Evolutionary conservation across 352 stramenopile genomes (phyloP), one percentile per base, ranked within the genome.

Genomic region (Phytophthora niederhauseri): DNA sequence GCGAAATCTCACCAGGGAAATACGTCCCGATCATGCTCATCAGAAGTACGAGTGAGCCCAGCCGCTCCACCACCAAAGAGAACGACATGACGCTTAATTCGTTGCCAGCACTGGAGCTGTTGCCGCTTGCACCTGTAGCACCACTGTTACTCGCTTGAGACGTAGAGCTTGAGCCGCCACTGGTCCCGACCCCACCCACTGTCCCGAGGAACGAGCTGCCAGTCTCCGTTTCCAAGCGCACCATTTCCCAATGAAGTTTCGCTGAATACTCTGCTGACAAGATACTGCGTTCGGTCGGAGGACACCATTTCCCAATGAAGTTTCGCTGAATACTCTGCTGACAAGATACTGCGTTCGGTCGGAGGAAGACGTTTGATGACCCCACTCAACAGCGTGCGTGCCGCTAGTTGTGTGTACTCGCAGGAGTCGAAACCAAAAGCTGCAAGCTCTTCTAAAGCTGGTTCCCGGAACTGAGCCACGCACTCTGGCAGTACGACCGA

Each of bases 1-100:
- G 89, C 1, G 89, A 92, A 22, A 96, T 93, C 41, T 95, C 89
- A 0, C 84, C 89, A 6, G 89, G 89, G 55, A 88, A 96, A 61
- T 85, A 94, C 22, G 89, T 96, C n/a, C 89, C 89, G 8, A 95
- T 88, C 82, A 94, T 93, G 57, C 89, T 94, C 52, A 94, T 68
- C 26, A 96, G 41, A 9, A 96, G 82, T 49, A 96, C 85, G 5
- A 94, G 73, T 20, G 89, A 87, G 5, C 89, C 89, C 3, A 94
- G 57, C 8, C 82, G 79, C 45, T 81, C 75, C 1, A 94, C 80
- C 0, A 87, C 84, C 11, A 76, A 19, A 28, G 67, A 62, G 14
- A 91, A 71, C 2, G 71, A 61, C 12, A 75, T 71, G 20, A 73
- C 67, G 17, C 78, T 64, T 4, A 51, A 52, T 6, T 57, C 57